Evolutionary conservation across 331 rosid genomes (phyloP).

Genomic region (Quercus tomentella): DNA sequence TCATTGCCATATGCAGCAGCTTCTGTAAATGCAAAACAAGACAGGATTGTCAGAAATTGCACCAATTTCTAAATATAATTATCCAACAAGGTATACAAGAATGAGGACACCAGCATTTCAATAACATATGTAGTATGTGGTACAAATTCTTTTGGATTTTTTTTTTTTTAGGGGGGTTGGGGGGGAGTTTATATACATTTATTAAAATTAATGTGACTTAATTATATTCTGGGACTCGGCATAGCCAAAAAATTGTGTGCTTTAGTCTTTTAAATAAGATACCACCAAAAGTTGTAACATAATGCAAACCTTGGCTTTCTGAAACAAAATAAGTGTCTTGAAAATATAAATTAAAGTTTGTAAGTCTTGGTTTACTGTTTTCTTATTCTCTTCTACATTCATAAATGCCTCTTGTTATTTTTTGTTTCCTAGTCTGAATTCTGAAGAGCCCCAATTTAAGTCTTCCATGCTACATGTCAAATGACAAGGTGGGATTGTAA

Average conservation of each 20-base stretch:
- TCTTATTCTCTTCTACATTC: background rate
- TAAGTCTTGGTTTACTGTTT: background rate
- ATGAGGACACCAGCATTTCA: too few species aligned
- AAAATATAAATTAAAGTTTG: too few species aligned
- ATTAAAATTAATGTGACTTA: background rate
- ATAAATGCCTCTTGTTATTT: background rate
- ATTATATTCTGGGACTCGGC: background rate
- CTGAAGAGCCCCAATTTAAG: background rate
- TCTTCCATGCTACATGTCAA: background rate
- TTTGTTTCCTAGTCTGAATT: background rate
- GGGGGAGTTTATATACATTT: background rate
- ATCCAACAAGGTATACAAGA: background rate
- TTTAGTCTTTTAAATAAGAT: background rate
- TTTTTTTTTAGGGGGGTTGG: too few species aligned
- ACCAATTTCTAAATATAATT: background rate
- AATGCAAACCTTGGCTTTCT: background rate
- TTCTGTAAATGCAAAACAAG: constrained; percentile 47
- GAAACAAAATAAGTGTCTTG: background rate
- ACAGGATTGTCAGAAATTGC: background rate
- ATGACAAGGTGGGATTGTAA: background rate
- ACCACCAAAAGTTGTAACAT: background rate
- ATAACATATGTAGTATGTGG: background rate
- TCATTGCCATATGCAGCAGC: constrained; percentile 79
- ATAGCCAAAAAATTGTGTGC: too few species aligned
- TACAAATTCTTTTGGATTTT: background rate